phyloP scores from a whole-genome alignment of 805 yeast species.

The Diddensiella transvaalensis region DNA sequence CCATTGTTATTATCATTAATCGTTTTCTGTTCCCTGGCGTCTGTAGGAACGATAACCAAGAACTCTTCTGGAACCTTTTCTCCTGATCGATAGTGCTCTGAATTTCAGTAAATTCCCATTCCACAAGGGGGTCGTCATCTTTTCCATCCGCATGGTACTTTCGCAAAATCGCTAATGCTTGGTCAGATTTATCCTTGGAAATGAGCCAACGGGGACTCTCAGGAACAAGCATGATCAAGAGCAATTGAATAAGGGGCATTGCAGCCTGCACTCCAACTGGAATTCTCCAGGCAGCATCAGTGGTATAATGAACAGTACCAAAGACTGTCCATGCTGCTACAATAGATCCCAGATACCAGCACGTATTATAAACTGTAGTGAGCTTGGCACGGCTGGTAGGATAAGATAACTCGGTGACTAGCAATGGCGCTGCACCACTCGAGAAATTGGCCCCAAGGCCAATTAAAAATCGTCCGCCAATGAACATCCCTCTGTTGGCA shows the following conservation, averaged over 20 bases:
- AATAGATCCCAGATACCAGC: conserved; percentile 53
- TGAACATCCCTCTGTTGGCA: not conserved
- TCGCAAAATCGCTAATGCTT: conserved; percentile 38
- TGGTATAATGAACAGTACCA: conserved; percentile 53
- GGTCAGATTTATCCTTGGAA: conserved; percentile 46
- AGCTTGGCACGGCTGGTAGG: conserved; percentile 13
- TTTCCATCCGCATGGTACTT: conserved; percentile 30
- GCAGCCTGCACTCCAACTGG: conserved; percentile 68
- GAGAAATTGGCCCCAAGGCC: conserved; percentile 39
- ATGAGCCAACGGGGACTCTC: conserved; percentile 44
- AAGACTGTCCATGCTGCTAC: conserved; percentile 52
- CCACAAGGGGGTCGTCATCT: conserved; percentile 1
- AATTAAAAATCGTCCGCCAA: conserved; percentile 4
- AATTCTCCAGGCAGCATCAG: conserved; percentile 54
- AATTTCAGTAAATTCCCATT: conserved; percentile 8
- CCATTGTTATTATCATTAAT: conserved; percentile 6
- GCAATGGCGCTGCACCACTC: conserved; percentile 7
- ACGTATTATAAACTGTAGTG: conserved; percentile 34
- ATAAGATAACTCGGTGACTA: conserved; percentile 12
- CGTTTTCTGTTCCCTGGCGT: conserved; percentile 13
- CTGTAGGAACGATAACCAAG: conserved; percentile 7
- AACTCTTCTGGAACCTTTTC: conserved; percentile 1
- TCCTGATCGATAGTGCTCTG: conserved; percentile 9
- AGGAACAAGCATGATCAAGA: conserved; percentile 36
- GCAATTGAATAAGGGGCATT: conserved; percentile 54